Percentiles rank a stretch among this genome's conserved stretches.
Evolutionary conservation across 148 eudicot species (phyloP).

Genomic region (Talinum fruticosum): DNA sequence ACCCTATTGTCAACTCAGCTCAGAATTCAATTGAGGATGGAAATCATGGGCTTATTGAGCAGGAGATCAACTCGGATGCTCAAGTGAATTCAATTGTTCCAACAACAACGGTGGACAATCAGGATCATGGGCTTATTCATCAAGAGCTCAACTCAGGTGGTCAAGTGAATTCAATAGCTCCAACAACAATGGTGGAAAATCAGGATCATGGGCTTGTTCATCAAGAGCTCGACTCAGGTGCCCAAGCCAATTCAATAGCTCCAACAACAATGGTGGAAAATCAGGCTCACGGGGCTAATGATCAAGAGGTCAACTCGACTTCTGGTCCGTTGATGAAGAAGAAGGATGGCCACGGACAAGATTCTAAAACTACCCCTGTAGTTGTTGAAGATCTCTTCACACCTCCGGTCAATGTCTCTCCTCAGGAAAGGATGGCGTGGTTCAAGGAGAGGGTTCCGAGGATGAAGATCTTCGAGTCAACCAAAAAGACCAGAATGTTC

Average conservation of each 20-base stretch:
- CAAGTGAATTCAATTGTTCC: not conserved
- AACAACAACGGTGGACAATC: not conserved
- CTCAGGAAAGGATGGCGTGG: slow-evolving; percentile 34
- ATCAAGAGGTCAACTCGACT: not conserved
- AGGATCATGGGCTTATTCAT: too few relatives aligned
- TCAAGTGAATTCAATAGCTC: too few relatives aligned
- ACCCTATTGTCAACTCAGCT: too few relatives aligned
- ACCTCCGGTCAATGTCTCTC: slow-evolving; percentile 26
- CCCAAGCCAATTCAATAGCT: not conserved
- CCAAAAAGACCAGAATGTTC: slow-evolving; percentile 22
- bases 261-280: not conserved
- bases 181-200: not conserved
- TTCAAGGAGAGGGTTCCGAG: slow-evolving; percentile 32
- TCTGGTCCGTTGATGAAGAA: not conserved
- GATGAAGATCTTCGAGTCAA: slow-evolving; percentile 39
- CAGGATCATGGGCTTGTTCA: not conserved
- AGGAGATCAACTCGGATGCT: not conserved
- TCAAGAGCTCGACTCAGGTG: not conserved
- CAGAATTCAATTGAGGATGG: not conserved
- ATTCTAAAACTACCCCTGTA: not conserved
- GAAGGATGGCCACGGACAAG: not conserved
- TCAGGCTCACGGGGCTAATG: not conserved
- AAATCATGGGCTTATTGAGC: not conserved
- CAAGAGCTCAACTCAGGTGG: too few relatives aligned
- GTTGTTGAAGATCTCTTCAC: not conserved